Percentiles rank a stretch among this genome's conserved stretches.
Evolutionary conservation across 73 alveolate genomes (phyloP).

Genomic region (Paraurostyla sp.): DNA sequence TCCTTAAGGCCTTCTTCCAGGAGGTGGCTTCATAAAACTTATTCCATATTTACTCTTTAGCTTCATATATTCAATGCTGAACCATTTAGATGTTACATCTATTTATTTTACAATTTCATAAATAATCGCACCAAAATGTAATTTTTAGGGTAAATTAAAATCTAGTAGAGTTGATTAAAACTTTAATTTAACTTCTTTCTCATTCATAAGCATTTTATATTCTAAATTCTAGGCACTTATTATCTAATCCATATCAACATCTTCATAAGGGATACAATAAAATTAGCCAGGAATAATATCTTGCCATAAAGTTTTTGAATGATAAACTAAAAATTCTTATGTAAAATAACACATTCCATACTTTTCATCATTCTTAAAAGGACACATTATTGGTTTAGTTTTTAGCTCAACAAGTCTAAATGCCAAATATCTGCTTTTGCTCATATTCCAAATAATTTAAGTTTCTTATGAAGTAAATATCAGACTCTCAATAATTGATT

Average conservation of each 20-base stretch:
- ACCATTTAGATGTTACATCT: conserved; percentile 33
- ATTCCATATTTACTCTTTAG: neutral
- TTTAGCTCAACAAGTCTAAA: conserved; percentile 23
- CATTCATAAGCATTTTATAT: neutral
- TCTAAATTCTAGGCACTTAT: conserved; percentile 5
- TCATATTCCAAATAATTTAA: conserved; percentile 44
- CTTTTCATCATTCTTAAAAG: conserved; percentile 36
- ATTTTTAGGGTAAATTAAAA: conserved; percentile 35
- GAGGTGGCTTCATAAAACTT: conserved; percentile 7
- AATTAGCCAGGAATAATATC: neutral
- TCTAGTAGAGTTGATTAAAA: neutral
- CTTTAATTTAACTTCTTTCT: conserved; percentile 24
- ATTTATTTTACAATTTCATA: conserved; percentile 24
- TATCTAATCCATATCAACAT: neutral
- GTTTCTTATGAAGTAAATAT: neutral
- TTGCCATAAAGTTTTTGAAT: neutral
- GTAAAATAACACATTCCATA: conserved; percentile 26
- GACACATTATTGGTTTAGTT: neutral
- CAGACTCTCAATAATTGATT: conserved; percentile 28
- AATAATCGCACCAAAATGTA: conserved; percentile 54
- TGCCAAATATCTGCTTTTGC: conserved; percentile 18
- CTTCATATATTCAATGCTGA: neutral
- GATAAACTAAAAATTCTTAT: neutral
- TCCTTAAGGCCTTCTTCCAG: too few species aligned
- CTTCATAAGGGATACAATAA: conserved; percentile 4